Base-by-base conservation (phyloP, 2,329 filamentous ascomycete genomes). In the Aphanocladium album region DNA sequence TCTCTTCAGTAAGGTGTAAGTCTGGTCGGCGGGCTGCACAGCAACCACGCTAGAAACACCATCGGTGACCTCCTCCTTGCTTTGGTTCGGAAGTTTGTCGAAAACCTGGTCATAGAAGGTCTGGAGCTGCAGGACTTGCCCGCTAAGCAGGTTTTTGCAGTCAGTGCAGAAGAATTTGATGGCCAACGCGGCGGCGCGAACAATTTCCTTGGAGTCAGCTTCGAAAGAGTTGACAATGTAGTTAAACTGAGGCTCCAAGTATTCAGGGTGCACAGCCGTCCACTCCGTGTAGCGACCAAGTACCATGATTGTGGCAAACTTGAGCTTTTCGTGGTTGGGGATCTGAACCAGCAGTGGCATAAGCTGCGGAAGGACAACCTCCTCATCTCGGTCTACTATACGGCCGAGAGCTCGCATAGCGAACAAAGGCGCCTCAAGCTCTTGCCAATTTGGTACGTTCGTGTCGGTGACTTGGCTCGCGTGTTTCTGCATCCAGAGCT, bases 121-220 rank as follows among this genome's bases (percentile, higher is more conserved):
- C 73, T 99, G 95, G 17, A 99, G 81, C 68, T 96, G 91, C 9
- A 87, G 74, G 39, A 96, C 90, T 72, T 96, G 93, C 5, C 84
- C 87, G 65, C 91, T 89, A 25, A 99, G 83, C 39, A 96, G 81
- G 69, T 91, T 86, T 66, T 89, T 91, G 79, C 95, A 99, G 75
- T 99, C 95, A 16, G 89, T 92, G 71, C 96, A 98, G 76, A 99
- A 93, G 79, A 95, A 99, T 69, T 96, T 96, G 79, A 99, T 93
- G 2, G 95, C 89, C 74, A 98, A 85, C 6, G 95, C 95, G 19
- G 95, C 91, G 21, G 93, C 95, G 64, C 93, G 87, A 43, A 96
- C 84, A 60, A 99, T 93, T 71, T 99, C 96, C 69, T 89, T 90
- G 0, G 93, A 96, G 46, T 87, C 85, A 61, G 93, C 90, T 65